phyloP scores from a whole-genome alignment of 257 asterid species.

The Nicotiana knightiana region DNA sequence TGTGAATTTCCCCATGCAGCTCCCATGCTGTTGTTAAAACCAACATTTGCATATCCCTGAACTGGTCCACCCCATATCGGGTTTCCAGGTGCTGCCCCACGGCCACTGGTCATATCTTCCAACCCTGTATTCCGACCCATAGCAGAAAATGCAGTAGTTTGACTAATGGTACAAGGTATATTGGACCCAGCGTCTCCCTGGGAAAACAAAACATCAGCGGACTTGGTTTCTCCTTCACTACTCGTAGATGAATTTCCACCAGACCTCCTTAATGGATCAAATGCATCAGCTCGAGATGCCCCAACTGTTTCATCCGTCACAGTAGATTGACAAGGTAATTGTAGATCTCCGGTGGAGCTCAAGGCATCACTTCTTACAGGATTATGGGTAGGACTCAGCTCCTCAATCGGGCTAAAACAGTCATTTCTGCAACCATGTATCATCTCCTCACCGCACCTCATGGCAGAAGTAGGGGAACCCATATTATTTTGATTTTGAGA shows the following conservation, averaged over 20 bases:
- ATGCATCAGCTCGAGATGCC: conserved; percentile 29
- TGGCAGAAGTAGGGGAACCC: conserved; percentile 45
- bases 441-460: conserved; percentile 30
- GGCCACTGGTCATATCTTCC: conserved; percentile 43
- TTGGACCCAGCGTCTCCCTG: conserved; percentile 41
- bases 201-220: conserved; percentile 30
- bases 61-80: conserved; percentile 55
- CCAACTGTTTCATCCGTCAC: conserved; percentile 23
- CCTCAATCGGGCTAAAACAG: conserved; percentile 44
- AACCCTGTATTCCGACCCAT: conserved; percentile 27
- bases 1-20: conserved; percentile 52
- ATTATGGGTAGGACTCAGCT: conserved; percentile 32
- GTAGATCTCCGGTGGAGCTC: conserved; percentile 31
- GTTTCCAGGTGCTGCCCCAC: conserved; percentile 63
- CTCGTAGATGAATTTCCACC: conserved; percentile 69
- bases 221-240: conserved; percentile 68
- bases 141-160: conserved; percentile 29
- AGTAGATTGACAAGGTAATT: conserved; percentile 23
- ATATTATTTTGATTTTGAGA: conserved; percentile 38
- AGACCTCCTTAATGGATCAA: conserved; percentile 45
- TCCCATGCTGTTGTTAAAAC: conserved; percentile 45
- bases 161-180: conserved; percentile 26
- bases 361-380: conserved; percentile 41
- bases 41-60: conserved; percentile 51
- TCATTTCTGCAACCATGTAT: conserved; percentile 35